These are phyloP conservation scores for Spathaspora sp. DNA, from an alignment of 805 yeast species.

Conservation along the genomic window DNA sequence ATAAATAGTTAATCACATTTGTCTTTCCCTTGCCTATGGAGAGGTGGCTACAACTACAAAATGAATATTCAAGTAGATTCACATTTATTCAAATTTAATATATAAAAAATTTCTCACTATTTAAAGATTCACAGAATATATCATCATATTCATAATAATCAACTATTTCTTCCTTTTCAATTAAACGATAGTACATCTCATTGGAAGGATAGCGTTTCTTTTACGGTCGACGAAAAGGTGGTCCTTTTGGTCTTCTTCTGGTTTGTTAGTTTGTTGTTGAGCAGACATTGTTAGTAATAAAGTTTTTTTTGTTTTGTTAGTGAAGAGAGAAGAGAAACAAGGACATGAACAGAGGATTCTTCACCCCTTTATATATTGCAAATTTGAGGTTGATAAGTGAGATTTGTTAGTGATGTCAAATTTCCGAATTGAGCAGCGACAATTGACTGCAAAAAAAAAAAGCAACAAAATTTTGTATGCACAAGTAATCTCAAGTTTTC, in stretches of 20 bases:
- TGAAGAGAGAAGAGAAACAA: neutral
- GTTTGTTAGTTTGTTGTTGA: constrained; percentile 2
- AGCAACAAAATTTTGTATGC: neutral
- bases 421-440: neutral
- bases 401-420: neutral
- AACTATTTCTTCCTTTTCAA: neutral
- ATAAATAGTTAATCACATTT: too few relatives aligned
- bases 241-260: neutral
- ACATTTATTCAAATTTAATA: neutral
- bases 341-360: neutral
- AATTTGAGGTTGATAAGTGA: neutral
- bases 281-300: constrained; percentile 4
- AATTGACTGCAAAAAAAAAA: neutral
- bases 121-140: neutral
- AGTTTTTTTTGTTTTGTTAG: neutral
- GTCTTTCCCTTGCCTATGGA: too few relatives aligned
- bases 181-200: neutral
- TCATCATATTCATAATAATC: neutral
- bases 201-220: neutral
- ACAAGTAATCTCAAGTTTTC: neutral
- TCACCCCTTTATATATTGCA: neutral
- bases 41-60: neutral
- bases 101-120: neutral
- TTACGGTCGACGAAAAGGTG: neutral
- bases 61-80: neutral